Percentiles rank a stretch among this genome's conserved stretches.
Evolutionary conservation across 2,329 filamentous ascomycete genomes (phyloP).

Genomic region (Neofusicoccum laricinum): DNA sequence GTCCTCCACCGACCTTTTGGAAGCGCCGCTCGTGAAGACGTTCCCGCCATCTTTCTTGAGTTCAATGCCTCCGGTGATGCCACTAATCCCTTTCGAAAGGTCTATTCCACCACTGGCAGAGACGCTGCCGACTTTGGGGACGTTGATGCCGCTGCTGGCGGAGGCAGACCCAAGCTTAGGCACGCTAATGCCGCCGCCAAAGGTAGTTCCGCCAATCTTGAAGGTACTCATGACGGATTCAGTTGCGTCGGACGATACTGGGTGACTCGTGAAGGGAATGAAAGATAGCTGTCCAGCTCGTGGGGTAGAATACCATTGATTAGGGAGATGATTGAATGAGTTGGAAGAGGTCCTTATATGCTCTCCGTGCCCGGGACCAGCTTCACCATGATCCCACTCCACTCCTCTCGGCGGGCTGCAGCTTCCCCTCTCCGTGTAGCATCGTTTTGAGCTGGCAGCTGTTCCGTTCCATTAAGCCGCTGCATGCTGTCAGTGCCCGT

Average conservation of each 20-base stretch:
- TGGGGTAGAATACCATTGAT: no score
- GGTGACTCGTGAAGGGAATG: neutral
- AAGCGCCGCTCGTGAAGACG: slow-evolving; percentile 9
- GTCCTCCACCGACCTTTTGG: slow-evolving; percentile 4
- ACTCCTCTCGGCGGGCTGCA: neutral
- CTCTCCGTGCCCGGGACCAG: neutral
- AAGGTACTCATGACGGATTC: neutral
- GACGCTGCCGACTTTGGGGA: neutral
- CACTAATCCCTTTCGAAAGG: neutral
- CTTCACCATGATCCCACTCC: neutral
- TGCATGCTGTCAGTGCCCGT: neutral
- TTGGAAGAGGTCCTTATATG: neutral
- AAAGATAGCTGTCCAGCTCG: no score
- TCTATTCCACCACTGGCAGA: slow-evolving; percentile 2
- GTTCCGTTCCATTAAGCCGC: neutral
- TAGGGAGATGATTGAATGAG: no score
- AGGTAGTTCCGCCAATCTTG: neutral
- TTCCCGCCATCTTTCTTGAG: slow-evolving; percentile 11
- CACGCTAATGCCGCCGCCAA: neutral
- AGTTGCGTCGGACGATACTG: no score
- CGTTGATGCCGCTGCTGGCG: neutral
- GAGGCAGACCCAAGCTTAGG: neutral
- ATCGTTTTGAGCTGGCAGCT: neutral
- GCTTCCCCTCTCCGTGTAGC: slow-evolving; percentile 2
- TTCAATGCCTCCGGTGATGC: slow-evolving; percentile 1